Evolutionary conservation across 2,329 filamentous ascomycete species (phyloP), one percentile per base, ranked within the genome.

Genomic region (Ophiostoma fasciatum): DNA sequence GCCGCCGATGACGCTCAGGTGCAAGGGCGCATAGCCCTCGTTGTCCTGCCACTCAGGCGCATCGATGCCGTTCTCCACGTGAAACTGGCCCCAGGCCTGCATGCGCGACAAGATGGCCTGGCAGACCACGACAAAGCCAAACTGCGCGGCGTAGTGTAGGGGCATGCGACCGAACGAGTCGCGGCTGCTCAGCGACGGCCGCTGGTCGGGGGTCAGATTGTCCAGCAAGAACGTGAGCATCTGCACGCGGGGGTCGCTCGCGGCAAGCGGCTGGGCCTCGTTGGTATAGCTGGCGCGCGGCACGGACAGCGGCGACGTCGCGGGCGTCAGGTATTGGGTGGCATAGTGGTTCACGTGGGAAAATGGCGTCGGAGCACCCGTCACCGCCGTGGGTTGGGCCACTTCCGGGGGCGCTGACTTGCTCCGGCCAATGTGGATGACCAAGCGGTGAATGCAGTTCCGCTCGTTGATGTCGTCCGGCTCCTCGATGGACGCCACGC

Each of bases 121-220:
- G 51, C 84, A 94, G 9, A 94, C 78, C n/a, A 84, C 73, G 4
- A 90, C 82, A 48, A 94, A 85, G 3, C 90, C 90, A 51, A 92
- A 94, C 53, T 96, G 85, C 0, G 90, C 88, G 3, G 85, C 85
- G 52, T 94, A 94, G 54, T 96, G 88, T 10, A 96, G 65, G 2
- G 88, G 85, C 12, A 88, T 68, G 5, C 88, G 79, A 3, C 84
- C 87, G 41, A 88, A 81, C 0, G 75, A 68, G 56, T 96, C 88
- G 40, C 69, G 74, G 11, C 71, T 70, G 33, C 69, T 62, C 10
- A 96, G 61, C 0, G 79, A 78, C 11, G 54, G 45, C 10, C 78
- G 72, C 46, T 96, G 88, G 9, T 69, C 61, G 0, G 70, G 64
- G 10, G 63, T 69, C 7, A 98, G 65, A 20, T 67, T 64, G 31